Conservation (phyloP, 495 filamentous ascomycete genomes). For the Rusavskia elegans region DNA sequence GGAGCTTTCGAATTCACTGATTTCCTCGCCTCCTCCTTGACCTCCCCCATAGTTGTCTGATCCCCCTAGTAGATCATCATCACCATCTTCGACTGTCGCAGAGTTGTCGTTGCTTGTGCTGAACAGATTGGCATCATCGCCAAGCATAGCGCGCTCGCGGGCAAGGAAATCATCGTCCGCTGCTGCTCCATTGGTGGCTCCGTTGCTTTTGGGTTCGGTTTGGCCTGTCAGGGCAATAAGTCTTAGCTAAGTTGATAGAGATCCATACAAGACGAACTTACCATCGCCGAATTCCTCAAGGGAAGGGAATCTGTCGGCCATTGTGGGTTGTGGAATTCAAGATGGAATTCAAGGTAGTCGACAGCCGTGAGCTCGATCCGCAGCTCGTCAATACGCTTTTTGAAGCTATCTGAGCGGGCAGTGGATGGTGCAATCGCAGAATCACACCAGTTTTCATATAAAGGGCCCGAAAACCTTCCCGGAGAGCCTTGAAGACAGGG, state of each 20-base stretch:
- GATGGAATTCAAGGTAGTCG: background rate
- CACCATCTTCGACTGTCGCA: constrained; percentile 34
- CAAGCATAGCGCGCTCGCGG: constrained; percentile 74
- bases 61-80: constrained; percentile 63
- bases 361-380: too few relatives aligned
- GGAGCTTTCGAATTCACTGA: constrained; percentile 65
- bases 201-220: constrained; percentile 31
- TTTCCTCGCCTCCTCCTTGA: constrained; percentile 34
- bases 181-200: constrained; percentile 21
- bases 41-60: constrained; percentile 21
- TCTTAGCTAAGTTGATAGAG: constrained; percentile 1
- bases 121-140: constrained; percentile 88
- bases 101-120: constrained; percentile 59
- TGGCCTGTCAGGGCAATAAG: constrained; percentile 27
- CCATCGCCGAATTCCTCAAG: constrained; percentile 92
- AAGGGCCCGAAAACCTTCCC: too few relatives aligned
- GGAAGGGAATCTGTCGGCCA: constrained; percentile 95
- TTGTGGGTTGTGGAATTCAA: constrained; percentile 20
- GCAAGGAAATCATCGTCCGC: constrained; percentile 68
- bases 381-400: too few relatives aligned
- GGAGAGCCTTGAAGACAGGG: too few relatives aligned
- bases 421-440: too few relatives aligned
- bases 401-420: too few relatives aligned
- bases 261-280: constrained; percentile 25
- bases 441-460: too few relatives aligned